Base-by-base conservation (phyloP, 257 asterid genomes). In the Vinca minor region DNA sequence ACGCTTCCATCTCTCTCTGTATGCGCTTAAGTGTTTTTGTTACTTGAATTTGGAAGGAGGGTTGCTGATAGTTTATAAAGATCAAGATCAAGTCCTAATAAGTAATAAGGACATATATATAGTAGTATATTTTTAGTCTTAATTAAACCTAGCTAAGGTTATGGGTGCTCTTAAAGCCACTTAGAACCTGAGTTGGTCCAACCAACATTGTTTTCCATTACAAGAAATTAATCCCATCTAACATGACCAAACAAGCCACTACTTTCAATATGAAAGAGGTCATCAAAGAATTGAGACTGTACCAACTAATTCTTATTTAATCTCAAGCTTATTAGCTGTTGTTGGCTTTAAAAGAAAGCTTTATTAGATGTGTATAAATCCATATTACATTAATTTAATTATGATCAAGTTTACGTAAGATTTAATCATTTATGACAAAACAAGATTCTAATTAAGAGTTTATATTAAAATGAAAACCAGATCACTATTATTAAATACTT, bases 121-220 rank as follows among this genome's bases (percentile, higher is more conserved):
- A 34, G n/a, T 2, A 34, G n/a, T n/a, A n/a, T n/a, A n/a, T n/a
- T n/a, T n/a, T n/a, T n/a, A n/a, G n/a, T n/a, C n/a, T n/a, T n/a
- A n/a, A n/a, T n/a, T n/a, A n/a, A n/a, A n/a, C n/a, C n/a, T n/a
- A n/a, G n/a, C n/a, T 20, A 46, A 36, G 35, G 26, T 46, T 49
- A 34, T 34, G 41, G 32, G 63, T 41, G 39, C 39, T 10, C 3
- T 36, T 20, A 21, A 39, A 57, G 31, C 18, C 31, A 31, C 56
- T 63, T 52, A 17, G 36, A 72, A 70, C 69, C 54, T 62, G 20
- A 64, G 64, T 71, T 64, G 72, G 77, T 68, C 72, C 60, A 76
- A 72, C 74, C 26, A 70, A 59, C 55, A 61, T 25, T 56, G 56
- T 39, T 59, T 61, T 23, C 4, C 4, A 54, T 48, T 39, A 61